Conservation (phyloP, 345 rosid species). For the Syzygium aqueum region DNA sequence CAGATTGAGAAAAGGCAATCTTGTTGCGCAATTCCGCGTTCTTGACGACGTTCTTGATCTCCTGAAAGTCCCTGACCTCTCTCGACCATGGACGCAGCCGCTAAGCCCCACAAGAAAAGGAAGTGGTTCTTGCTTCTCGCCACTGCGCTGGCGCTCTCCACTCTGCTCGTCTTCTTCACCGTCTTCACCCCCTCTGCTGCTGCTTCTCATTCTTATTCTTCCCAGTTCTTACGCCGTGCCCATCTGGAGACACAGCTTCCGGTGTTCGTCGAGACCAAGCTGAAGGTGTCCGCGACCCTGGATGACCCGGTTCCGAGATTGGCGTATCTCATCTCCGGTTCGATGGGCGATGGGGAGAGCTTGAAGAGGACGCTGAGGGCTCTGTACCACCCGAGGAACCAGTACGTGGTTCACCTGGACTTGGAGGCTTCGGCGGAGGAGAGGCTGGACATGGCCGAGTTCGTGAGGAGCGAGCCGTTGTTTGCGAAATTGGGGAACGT, state of each 20-base stretch:
- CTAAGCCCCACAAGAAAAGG: constrained; percentile 26
- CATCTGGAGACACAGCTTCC: constrained; percentile 9
- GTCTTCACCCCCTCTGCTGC: constrained; percentile 15
- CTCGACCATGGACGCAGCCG: constrained; percentile 4
- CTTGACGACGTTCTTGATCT: neutral
- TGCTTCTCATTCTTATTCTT: neutral
- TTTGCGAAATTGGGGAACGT: constrained; percentile 60
- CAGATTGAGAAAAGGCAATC: neutral
- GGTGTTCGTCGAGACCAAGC: constrained; percentile 38
- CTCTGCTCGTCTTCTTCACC: constrained; percentile 24
- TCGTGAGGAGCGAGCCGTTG: constrained; percentile 39
- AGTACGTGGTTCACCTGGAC: constrained; percentile 71
- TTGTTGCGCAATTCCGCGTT: neutral
- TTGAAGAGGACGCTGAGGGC: constrained; percentile 65
- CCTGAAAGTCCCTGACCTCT: neutral
- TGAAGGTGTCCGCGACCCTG: constrained; percentile 15
- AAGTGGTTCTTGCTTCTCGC: constrained; percentile 36
- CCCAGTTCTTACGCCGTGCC: constrained; percentile 9
- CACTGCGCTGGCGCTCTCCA: constrained; percentile 29
- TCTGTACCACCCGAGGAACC: constrained; percentile 86
- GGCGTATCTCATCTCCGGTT: constrained; percentile 77
- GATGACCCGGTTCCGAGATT: constrained; percentile 35
- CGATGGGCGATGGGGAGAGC: constrained; percentile 65
- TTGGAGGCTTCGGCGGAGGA: constrained; percentile 71
- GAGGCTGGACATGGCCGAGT: constrained; percentile 56